phyloP scores from a whole-genome alignment of 352 stramenopile species.

The Thraustochytrium sp. region DNA sequence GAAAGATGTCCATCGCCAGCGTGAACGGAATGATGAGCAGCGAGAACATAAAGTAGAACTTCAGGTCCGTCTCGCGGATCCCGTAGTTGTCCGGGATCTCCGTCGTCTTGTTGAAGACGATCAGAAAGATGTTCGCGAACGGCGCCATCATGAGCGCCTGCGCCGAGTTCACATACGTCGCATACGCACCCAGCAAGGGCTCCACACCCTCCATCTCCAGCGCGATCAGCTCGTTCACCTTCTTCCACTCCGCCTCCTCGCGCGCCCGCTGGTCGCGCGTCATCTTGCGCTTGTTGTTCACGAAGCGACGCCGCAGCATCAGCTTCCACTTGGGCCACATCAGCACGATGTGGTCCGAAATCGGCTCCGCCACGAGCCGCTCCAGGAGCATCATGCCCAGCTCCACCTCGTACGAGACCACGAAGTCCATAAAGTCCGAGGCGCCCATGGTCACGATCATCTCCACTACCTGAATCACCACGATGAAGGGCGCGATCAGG shows the following conservation, averaged over 20 bases:
- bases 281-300: conserved; percentile 64
- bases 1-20: conserved; percentile 82
- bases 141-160: conserved; percentile 74
- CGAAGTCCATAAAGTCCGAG: conserved; percentile 88
- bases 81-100: conserved; percentile 83
- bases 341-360: conserved; percentile 65
- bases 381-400: conserved; percentile 83
- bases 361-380: conserved; percentile 84
- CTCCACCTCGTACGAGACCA: conserved; percentile 86
- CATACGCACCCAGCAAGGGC: conserved; percentile 78
- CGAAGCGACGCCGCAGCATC: conserved; percentile 67
- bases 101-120: conserved; percentile 76
- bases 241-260: conserved; percentile 81
- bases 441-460: conserved; percentile 89
- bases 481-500: conserved; percentile 75
- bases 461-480: conserved; percentile 79
- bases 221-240: conserved; percentile 88
- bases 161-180: conserved; percentile 81
- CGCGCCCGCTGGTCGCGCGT: conserved; percentile 82
- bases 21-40: conserved; percentile 90
- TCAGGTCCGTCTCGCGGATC: conserved; percentile 83
- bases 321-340: conserved; percentile 85
- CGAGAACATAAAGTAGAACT: conserved; percentile 89
- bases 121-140: conserved; percentile 76
- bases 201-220: conserved; percentile 84